Evolutionary conservation across 495 filamentous ascomycete genomes (phyloP), one percentile per base, ranked within the genome.

Genomic region (Penicillium maclennaniae): DNA sequence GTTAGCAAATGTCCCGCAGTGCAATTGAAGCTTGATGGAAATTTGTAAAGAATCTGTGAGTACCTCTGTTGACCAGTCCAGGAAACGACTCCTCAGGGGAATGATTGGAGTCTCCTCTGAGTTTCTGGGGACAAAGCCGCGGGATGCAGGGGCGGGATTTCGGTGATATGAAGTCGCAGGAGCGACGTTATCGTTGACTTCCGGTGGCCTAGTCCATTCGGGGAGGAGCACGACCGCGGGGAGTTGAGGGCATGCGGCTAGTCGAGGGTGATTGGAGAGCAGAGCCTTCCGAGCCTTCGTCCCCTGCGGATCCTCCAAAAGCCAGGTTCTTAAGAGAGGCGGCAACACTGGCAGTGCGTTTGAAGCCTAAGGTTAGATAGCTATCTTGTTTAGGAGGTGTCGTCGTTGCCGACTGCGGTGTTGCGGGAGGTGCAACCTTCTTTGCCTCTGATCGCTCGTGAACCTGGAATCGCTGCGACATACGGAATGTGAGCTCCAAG

Each of bases 41-140:
- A 40, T 44, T 17, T 43, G 52, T 41, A 52, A 64, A 34, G 43
- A 61, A 50, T 59, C 47, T 54, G 55, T 44, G 28, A 61, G 69
- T 77, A 83, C 81, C 78, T 97, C 92, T 56, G 90, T 91, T 0
- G 92, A 95, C 89, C 91, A 99, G 51, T 95, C 89, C 57, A 95
- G 75, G 71, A 97, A 97, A 19, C 81, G 84, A 63, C 89, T 95
- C 43, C 79, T 78, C 20, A 98, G 54, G 1, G 93, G 92, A 19
- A 97, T 76, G 21, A 63, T 63, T 15, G 87, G 86, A 23, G 69
- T 41, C 51, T 79, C 65, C 2, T 78, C 72, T 23, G 78, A 59
- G 49, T 81, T 79, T 48, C 82, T 82, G 36, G 83, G 74, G 52
- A 80, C 73, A 62, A 88, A 97, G 10, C 82, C 79, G 36, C 85